Evolutionary conservation across 2,329 filamentous ascomycete species (phyloP), one percentile per base, ranked within the genome.

Genomic region (Talaromyces verruculosus): DNA sequence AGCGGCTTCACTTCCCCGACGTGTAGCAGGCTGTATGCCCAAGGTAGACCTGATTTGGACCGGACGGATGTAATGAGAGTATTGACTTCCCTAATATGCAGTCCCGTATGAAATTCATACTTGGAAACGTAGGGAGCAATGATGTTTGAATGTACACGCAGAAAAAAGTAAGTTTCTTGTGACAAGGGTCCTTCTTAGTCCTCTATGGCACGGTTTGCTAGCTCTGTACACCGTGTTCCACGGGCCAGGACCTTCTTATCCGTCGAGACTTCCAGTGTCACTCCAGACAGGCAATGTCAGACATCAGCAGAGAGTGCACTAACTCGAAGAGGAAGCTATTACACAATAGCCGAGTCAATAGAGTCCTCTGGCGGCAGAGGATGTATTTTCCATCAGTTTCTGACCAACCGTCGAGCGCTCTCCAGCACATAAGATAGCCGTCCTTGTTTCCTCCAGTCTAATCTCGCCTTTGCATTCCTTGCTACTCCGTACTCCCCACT

Each of bases 1-100:
- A 37, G 30, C 53, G 53, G 53, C 53, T 37, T 57, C 53, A 10
- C 53, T 57, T 57, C 33, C 33, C 51, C 51, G 30, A 55, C 17
- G 30, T n/a, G n/a, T 37, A 25, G n/a, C 49, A 19, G 15, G 49
- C n/a, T 25, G 33, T 37, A 15, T 37, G n/a, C 11, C n/a, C 53
- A 37, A 57, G n/a, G n/a, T 19, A 39, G 53, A 33, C 49, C 13
- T 53, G 49, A 53, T 33, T 25, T 33, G 49, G n/a, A 22, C 30
- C n/a, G 33, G 33, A 10, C 53, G 30, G 30, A 8, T 25, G 10
- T 25, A 55, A 35, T 22, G 51, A 37, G 30, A 55, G n/a, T 15
- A 55, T 55, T 33, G 28, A 6, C 51, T 35, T 55, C 30, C 51
- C 30, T 57, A 19, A 25, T 25, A 57, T 57, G 53, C 53, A 25